A percentile compares a stretch with the other conserved stretches of the same genome.
phyloP scores from a whole-genome alignment of 1,284 basidiomycete genomes.

The Stereum hirsutum region DNA sequence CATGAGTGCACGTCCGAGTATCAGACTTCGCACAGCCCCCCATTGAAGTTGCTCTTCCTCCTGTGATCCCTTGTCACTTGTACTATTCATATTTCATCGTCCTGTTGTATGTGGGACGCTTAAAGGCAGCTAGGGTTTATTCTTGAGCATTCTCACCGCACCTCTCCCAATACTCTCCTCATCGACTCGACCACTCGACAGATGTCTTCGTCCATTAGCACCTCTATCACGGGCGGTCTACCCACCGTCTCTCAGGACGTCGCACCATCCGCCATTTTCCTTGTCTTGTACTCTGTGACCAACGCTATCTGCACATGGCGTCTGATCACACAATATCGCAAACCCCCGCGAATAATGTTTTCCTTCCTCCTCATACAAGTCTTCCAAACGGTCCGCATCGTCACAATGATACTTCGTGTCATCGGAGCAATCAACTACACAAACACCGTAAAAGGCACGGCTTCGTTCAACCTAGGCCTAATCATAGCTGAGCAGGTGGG shows the following conservation, averaged over 20 bases:
- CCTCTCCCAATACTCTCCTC: too few species aligned
- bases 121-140: too few species aligned
- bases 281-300: background rate
- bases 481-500: conserved; percentile 1
- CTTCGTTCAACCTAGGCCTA: background rate
- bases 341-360: background rate
- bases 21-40: too few species aligned
- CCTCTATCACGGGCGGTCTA: background rate
- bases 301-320: background rate
- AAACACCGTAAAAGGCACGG: background rate
- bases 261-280: conserved; percentile 1
- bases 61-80: too few species aligned
- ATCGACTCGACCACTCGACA: too few species aligned
- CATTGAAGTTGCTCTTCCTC: too few species aligned
- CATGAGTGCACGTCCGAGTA: too few species aligned
- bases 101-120: too few species aligned
- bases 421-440: background rate
- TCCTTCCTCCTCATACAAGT: background rate
- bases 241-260: conserved; percentile 1
- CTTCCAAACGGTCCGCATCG: background rate
- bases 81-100: too few species aligned
- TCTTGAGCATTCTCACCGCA: too few species aligned
- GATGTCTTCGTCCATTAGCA: too few species aligned
- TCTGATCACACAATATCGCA: background rate
- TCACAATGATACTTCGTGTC: background rate